Conservation (phyloP, 331 rosid species). For the Dryas integrifolia region DNA sequence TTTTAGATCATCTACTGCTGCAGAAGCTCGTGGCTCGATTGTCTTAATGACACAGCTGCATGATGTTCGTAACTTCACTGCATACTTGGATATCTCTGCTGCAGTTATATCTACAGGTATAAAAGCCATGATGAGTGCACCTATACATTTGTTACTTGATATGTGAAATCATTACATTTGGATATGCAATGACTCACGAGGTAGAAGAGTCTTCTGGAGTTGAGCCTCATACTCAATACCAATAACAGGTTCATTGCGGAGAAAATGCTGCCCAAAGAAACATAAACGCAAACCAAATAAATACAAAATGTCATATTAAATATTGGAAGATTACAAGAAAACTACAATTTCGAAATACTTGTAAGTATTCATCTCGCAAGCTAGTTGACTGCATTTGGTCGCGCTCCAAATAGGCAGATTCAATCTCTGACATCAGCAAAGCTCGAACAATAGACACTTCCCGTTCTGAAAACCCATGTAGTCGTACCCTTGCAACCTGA, state of each 20-base stretch:
- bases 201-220: slow-evolving; percentile 92
- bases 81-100: slow-evolving; percentile 69
- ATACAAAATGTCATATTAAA: slow-evolving; percentile 16
- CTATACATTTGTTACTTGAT: neutral
- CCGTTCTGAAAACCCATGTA: slow-evolving; percentile 89
- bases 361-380: slow-evolving; percentile 86
- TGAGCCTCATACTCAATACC: slow-evolving; percentile 97
- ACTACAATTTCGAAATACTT: slow-evolving; percentile 42
- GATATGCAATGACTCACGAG: slow-evolving; percentile 57
- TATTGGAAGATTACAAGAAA: slow-evolving; percentile 13
- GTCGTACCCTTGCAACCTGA: slow-evolving; percentile 87
- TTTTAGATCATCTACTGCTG: slow-evolving; percentile 70
- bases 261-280: slow-evolving; percentile 76
- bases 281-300: slow-evolving; percentile 13
- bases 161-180: neutral
- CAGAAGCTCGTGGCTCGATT: slow-evolving; percentile 77
- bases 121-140: slow-evolving; percentile 33
- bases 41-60: slow-evolving; percentile 93
- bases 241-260: slow-evolving; percentile 76
- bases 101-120: slow-evolving; percentile 58
- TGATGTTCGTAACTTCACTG: slow-evolving; percentile 69
- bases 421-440: slow-evolving; percentile 83
- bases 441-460: slow-evolving; percentile 81
- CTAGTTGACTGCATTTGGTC: slow-evolving; percentile 95
- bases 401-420: slow-evolving; percentile 95